Evolutionary conservation across 2,329 filamentous ascomycete species (phyloP).

Genomic region (Colletotrichum paranaense): DNA sequence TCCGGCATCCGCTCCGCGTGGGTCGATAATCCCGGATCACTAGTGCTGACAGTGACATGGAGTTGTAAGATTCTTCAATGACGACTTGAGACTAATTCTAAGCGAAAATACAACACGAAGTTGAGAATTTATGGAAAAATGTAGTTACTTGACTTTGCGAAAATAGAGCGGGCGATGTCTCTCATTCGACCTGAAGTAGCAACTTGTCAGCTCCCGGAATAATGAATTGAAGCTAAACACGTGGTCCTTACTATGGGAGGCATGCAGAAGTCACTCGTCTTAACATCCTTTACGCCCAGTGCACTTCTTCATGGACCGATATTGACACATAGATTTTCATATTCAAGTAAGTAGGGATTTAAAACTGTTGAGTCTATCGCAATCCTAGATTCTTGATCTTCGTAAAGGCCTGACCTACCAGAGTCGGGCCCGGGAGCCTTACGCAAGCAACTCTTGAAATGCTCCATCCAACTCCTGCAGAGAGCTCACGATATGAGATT

Average conservation of each 20-base stretch:
- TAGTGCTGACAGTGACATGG: conserved; percentile 4
- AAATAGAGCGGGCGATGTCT: background rate
- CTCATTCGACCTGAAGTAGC: too few relatives aligned
- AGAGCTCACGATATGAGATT: background rate
- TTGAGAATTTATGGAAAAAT: background rate
- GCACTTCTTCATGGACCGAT: too few relatives aligned
- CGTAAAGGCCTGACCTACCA: background rate
- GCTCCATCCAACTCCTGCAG: background rate
- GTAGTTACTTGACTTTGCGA: background rate
- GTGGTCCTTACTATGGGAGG: too few relatives aligned
- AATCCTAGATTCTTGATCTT: too few relatives aligned
- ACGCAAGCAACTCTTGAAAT: background rate
- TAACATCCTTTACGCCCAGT: too few relatives aligned
- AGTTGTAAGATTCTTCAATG: background rate
- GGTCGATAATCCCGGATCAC: conserved; percentile 4
- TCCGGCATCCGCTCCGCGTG: conserved; percentile 5
- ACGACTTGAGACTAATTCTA: background rate
- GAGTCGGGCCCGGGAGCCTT: background rate
- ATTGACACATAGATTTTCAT: too few relatives aligned
- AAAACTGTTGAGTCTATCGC: too few relatives aligned
- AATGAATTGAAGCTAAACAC: too few relatives aligned
- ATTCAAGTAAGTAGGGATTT: too few relatives aligned
- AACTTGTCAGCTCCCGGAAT: too few relatives aligned
- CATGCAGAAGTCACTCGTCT: too few relatives aligned
- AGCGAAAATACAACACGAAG: background rate